These are phyloP conservation scores for Byssochlamys sp. DNA, from an alignment of 2,329 filamentous ascomycete species.

Conservation along the genomic window DNA sequence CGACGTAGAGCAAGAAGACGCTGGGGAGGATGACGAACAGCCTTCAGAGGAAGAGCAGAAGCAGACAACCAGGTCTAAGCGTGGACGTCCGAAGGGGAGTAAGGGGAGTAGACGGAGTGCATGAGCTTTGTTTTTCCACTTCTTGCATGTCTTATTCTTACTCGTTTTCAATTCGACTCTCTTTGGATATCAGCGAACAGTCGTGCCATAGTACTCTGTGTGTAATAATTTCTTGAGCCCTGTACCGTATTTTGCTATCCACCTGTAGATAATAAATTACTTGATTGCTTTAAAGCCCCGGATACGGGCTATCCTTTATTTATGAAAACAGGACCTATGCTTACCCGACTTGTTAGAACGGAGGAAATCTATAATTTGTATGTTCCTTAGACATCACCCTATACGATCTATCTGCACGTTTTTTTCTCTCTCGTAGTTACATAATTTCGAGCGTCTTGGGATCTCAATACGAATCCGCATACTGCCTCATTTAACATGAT, in stretches of 20 bases:
- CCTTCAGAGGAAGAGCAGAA: slow-evolving; percentile 4
- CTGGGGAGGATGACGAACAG: slow-evolving; percentile 8
- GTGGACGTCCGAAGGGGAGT: slow-evolving; percentile 14
- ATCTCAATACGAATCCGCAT: not conserved
- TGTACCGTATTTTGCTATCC: not conserved
- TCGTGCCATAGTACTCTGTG: not conserved
- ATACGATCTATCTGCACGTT: not conserved
- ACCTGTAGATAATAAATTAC: not conserved
- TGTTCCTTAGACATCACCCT: not conserved
- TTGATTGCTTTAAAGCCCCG: not conserved
- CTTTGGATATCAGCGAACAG: not conserved
- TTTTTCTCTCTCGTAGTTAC: not conserved
- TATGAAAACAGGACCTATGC: too few relatives aligned
- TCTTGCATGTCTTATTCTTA: not conserved
- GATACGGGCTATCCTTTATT: too few relatives aligned
- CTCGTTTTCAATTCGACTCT: not conserved
- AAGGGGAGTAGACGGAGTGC: slow-evolving; percentile 10
- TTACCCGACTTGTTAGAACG: not conserved
- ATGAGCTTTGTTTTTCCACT: slow-evolving; percentile 5
- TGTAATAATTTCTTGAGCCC: not conserved
- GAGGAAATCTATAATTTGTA: not conserved
- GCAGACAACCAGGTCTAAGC: slow-evolving; percentile 15
- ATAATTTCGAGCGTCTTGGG: not conserved
- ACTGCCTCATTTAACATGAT: not conserved
- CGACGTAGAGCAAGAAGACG: slow-evolving; percentile 12